Evolutionary conservation across 768 basidiomycete genomes (phyloP), one percentile per base, ranked within the genome.

Genomic region (Tremella yokohamensis): DNA sequence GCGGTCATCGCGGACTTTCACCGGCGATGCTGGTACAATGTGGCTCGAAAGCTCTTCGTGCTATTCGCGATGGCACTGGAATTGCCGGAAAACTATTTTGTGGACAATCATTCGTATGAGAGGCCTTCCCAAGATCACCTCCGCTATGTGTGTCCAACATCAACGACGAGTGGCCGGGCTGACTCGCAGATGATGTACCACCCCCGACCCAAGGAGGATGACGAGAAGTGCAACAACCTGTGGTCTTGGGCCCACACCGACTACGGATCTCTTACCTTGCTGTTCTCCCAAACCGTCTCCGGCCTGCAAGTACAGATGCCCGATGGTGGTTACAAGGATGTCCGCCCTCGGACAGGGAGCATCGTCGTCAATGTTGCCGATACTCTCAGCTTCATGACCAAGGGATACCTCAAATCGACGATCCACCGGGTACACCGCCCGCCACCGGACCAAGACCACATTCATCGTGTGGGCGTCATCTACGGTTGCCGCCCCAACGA

Each of bases 141-240:
- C 6, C 79, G 84, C 53, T 78, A 56, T 13, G 54, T 57, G 20
- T 29, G 38, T 44, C 51, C 15, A 18, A 11, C 25, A 37, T 15
- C 20, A 19, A 37, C 22, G 40, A 42, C 22, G 8, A 37, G 11
- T 11, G 19, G 15, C 20, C 20, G 29, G 54, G 26, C 38, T 13
- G 24, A 13, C 13, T n/a, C 82, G n/a, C 26, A 63, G 70, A 85
- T 85, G 83, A 85, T 85, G 76, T 86, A 85, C 58, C 74, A 77
- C 40, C 65, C 65, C 24, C 51, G 64, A 38, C 56, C 61, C 3
- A 54, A 62, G 26, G 68, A 69, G 54, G 68, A 69, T 13, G 64
- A 69, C 52, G 58, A 49, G n/a, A 64, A 66, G 54, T 62, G 63
- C 49, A 56, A 64, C 29, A 62, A 60, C 44, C 52, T 70, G 18